These are phyloP conservation scores for Trebouxia gelatinosa DNA, from an alignment of 163 green algal species.

Conservation along the genomic window DNA sequence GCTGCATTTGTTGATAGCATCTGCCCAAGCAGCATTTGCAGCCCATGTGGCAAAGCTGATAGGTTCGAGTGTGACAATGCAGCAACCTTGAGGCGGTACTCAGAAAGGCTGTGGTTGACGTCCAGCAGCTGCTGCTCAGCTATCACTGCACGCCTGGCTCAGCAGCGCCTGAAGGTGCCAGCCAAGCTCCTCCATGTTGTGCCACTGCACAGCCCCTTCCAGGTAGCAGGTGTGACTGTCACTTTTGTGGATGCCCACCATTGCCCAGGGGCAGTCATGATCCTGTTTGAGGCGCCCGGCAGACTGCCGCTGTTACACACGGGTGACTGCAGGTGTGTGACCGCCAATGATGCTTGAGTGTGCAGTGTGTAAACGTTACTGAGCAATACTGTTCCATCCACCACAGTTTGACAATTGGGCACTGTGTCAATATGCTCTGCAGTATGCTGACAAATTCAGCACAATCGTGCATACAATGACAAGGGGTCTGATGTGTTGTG, in stretches of 20 bases:
- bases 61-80: too few relatives aligned
- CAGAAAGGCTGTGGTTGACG: neutral
- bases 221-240: slow-evolving; percentile 66
- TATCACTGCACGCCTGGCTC: slow-evolving; percentile 78
- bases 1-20: too few relatives aligned
- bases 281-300: slow-evolving; percentile 64
- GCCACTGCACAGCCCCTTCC: slow-evolving; percentile 37
- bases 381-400: too few relatives aligned
- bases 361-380: too few relatives aligned
- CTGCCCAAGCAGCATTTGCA: too few relatives aligned
- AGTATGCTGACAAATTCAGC: too few relatives aligned
- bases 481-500: too few relatives aligned
- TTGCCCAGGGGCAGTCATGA: slow-evolving; percentile 81
- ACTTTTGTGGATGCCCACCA: slow-evolving; percentile 94
- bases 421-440: too few relatives aligned
- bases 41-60: too few relatives aligned
- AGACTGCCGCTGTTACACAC: slow-evolving; percentile 54
- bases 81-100: neutral
- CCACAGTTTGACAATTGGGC: too few relatives aligned
- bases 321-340: slow-evolving; percentile 64
- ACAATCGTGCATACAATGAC: too few relatives aligned
- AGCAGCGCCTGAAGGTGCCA: slow-evolving; percentile 66
- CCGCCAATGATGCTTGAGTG: too few relatives aligned
- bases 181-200: slow-evolving; percentile 20
- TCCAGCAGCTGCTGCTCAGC: slow-evolving; percentile 75